Conservation (phyloP, 2,329 filamentous ascomycete genomes). For the Colletotrichum simmondsii region DNA sequence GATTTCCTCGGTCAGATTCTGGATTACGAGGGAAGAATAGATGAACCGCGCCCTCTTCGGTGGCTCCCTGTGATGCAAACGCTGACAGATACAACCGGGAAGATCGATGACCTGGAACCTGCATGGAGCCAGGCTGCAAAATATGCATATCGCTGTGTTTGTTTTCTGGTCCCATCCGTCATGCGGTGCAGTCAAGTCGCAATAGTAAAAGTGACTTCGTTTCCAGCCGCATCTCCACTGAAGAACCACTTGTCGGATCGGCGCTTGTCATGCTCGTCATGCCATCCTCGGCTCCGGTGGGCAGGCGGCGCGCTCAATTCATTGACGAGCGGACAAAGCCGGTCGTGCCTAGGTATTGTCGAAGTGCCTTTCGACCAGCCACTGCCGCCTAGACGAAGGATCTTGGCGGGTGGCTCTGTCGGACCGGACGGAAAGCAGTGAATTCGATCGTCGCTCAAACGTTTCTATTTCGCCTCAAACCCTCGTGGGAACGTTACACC, state of each 20-base stretch:
- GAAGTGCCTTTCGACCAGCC: neutral
- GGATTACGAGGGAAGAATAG: conserved; percentile 5
- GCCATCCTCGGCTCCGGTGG: neutral
- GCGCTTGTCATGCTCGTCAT: conserved; percentile 22
- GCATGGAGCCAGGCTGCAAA: neutral
- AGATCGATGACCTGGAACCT: neutral
- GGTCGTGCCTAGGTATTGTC: neutral
- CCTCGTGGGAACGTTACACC: conserved; percentile 24
- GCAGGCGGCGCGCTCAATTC: neutral
- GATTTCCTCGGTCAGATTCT: conserved; percentile 1
- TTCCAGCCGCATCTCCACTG: neutral
- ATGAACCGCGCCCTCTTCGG: neutral
- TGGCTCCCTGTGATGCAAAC: neutral
- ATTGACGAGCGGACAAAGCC: neutral
- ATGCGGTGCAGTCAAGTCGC: neutral
- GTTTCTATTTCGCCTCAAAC: neutral
- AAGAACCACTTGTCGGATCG: conserved; percentile 10
- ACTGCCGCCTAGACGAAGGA: neutral
- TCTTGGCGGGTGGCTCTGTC: neutral
- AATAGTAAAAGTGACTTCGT: neutral
- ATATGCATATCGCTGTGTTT: neutral
- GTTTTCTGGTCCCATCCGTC: neutral
- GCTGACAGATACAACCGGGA: neutral
- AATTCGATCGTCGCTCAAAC: neutral
- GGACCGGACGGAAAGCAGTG: neutral